Evolutionary conservation across 1,284 basidiomycete species (phyloP).

Genomic region (Gymnopus androsaceus): DNA sequence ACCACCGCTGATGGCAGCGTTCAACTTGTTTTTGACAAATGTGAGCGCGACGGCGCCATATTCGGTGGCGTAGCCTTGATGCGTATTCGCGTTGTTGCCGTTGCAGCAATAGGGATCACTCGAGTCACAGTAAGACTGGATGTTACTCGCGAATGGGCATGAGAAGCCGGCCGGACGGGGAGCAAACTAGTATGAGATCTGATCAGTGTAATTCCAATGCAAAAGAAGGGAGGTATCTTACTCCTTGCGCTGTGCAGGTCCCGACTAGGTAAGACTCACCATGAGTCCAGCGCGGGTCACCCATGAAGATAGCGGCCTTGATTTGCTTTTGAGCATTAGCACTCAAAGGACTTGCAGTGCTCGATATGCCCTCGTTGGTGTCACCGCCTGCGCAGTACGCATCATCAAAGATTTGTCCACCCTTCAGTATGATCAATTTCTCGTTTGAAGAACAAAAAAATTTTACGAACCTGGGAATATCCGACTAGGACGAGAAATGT

Average conservation of each 20-base stretch:
- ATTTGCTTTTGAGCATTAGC: constrained; percentile 29
- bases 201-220: too few species aligned
- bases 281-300: constrained; percentile 31
- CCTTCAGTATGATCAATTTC: constrained; percentile 20
- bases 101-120: constrained; percentile 35
- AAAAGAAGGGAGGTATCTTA: constrained; percentile 24
- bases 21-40: constrained; percentile 23
- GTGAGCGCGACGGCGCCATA: constrained; percentile 30
- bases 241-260: constrained; percentile 30
- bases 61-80: constrained; percentile 32
- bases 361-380: constrained; percentile 29
- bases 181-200: too few species aligned
- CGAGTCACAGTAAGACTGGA: constrained; percentile 33
- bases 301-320: constrained; percentile 34
- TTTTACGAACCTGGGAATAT: constrained; percentile 29
- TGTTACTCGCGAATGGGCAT: constrained; percentile 26
- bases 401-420: constrained; percentile 35
- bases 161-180: constrained; percentile 33
- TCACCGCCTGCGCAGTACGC: constrained; percentile 35
- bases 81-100: constrained; percentile 28
- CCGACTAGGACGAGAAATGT: constrained; percentile 33
- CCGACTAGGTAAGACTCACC: constrained; percentile 34
- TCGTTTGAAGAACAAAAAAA: neutral
- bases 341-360: constrained; percentile 31
- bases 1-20: constrained; percentile 8